Evolutionary conservation across 257 asterid genomes (phyloP).

Genomic region (Thymus mandschuricus): DNA sequence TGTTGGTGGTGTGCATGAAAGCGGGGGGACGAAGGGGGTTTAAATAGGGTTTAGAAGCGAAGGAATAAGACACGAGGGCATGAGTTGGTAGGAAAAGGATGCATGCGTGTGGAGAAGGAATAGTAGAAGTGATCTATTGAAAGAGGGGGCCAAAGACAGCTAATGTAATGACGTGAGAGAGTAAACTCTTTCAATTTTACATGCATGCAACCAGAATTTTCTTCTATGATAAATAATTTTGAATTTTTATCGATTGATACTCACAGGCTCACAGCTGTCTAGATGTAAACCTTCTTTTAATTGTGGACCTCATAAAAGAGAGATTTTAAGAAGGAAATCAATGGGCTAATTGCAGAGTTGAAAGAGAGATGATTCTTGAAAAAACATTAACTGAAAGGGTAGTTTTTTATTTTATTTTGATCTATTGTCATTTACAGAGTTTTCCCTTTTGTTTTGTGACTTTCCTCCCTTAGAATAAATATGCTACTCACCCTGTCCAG

Average conservation of each 20-base stretch:
- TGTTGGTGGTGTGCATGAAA: slow-evolving; percentile 32
- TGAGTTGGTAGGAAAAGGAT: slow-evolving; percentile 30
- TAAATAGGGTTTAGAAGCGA: slow-evolving; percentile 35
- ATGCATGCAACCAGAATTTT: slow-evolving; percentile 31
- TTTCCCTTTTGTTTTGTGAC: too few relatives aligned
- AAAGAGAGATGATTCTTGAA: too few relatives aligned
- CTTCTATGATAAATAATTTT: too few relatives aligned
- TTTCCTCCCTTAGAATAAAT: too few relatives aligned
- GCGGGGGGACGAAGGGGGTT: slow-evolving; percentile 16
- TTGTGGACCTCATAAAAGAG: slow-evolving; percentile 13
- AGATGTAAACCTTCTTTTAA: slow-evolving; percentile 21
- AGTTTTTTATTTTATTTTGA: too few relatives aligned
- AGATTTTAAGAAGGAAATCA: slow-evolving; percentile 29
- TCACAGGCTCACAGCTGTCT: slow-evolving; percentile 36
- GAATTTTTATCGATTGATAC: not conserved
- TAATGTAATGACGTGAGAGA: slow-evolving; percentile 36
- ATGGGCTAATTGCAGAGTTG: slow-evolving; percentile 24
- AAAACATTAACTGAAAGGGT: too few relatives aligned
- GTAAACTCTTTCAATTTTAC: not conserved
- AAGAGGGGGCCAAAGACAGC: slow-evolving; percentile 43
- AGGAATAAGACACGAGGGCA: not conserved
- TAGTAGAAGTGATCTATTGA: slow-evolving; percentile 14
- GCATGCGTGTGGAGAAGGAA: slow-evolving; percentile 38
- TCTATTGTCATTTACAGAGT: too few relatives aligned
- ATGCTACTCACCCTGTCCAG: too few relatives aligned